Base-by-base conservation (phyloP, 2,329 filamentous ascomycete genomes). In the Pseudopithomyces maydicus region DNA sequence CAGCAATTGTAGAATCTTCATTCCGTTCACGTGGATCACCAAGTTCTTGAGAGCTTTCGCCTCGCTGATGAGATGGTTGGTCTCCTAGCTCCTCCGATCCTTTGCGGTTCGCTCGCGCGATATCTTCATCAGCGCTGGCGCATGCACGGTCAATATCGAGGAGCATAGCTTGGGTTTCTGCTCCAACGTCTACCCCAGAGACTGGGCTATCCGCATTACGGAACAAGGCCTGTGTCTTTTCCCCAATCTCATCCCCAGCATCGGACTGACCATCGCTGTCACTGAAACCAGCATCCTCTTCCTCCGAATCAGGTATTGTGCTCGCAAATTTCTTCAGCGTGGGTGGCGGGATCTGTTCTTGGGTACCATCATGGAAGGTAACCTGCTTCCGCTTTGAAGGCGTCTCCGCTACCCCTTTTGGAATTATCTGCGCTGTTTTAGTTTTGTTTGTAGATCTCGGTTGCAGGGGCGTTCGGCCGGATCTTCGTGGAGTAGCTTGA, bases 251-350 rank as follows among this genome's bases (percentile, higher is more conserved):
- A 22, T 33, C 38, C 47, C 47, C 45, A 46, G 23, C 19, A 29
- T 38, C 17, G 33, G 38, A 22, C 12, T 33, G 26, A 2, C 45
- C n/a, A 3, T 69, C 62, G 22, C 62, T 59, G 41, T 71, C 67
- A 17, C 66, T 59, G 7, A 66, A 19, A n/a, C 60, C 65, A 12
- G 62, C 68, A 22, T 63, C 63, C 47, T 74, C 71, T 22, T 74
- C 73, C 47, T 75, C 73, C 2, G 72, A 75, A 47, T 75, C 72
- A 29, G 63, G 66, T 17, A 75, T 70, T 2, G 64, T 65, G 38
- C 66, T 70, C 26, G 60, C 57, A n/a, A 74, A 72, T 23, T 61
- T 69, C 45, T 61, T 64, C 41, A 68, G 33, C 26, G 55, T 47
- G 33, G 64, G 56, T 10, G 62, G 64, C 8, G 64, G 60, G 17